These are phyloP conservation scores for Mediolabrus comicus DNA, from an alignment of 108 stramenopile species.

Conservation along the genomic window DNA sequence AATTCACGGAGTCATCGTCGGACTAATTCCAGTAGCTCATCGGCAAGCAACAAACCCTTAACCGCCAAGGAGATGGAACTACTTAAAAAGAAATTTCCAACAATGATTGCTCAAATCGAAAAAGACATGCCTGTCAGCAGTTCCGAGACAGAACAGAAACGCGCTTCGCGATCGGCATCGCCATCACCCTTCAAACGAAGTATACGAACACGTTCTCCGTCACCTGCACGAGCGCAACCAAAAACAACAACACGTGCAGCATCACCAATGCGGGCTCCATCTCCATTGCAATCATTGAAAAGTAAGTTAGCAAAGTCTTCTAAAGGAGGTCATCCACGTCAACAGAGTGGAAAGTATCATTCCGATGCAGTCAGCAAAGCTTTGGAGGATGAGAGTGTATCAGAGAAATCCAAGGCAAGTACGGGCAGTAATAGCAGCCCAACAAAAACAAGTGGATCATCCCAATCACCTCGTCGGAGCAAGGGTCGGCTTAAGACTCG, in stretches of 20 bases:
- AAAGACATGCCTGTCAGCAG: background rate
- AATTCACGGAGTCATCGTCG: background rate
- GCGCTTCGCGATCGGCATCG: background rate
- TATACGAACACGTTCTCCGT: background rate
- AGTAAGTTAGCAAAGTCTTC: slow-evolving; percentile 18
- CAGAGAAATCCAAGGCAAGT: background rate
- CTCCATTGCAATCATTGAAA: slow-evolving; percentile 6
- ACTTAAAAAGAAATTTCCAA: background rate
- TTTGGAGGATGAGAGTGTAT: slow-evolving; percentile 11
- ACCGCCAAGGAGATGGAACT: background rate
- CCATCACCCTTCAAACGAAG: background rate
- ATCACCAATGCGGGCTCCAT: slow-evolving; percentile 30
- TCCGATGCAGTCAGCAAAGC: slow-evolving; percentile 25
- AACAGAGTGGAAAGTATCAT: slow-evolving; percentile 25
- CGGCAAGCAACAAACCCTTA: background rate
- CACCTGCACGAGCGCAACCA: background rate
- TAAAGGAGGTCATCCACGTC: slow-evolving; percentile 7
- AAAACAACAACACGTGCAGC: slow-evolving; percentile 10
- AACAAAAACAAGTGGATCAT: background rate
- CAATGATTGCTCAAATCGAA: background rate
- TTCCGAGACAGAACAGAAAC: background rate
- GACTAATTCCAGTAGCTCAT: background rate
- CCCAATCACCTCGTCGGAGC: background rate
- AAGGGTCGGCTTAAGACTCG: background rate
- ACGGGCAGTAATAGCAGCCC: background rate